A percentile compares a stretch with the other conserved stretches of the same genome.
These are phyloP conservation scores for Salvia rosmarinus DNA, from an alignment of 257 asterid species.

Conservation along the genomic window DNA sequence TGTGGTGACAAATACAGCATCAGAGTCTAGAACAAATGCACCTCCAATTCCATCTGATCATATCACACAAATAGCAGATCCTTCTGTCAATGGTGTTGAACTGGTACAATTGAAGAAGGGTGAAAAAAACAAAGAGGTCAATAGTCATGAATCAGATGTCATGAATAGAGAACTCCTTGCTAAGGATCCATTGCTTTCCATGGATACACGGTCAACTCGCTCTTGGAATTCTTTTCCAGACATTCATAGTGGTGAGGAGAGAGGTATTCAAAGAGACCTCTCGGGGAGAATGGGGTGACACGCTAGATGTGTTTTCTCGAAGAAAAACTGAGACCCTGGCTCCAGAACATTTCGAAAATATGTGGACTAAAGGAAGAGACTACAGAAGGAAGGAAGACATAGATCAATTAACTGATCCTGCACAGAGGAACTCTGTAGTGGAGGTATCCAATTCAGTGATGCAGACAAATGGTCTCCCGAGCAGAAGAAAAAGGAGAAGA, in stretches of 20 bases:
- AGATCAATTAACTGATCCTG: conserved; percentile 43
- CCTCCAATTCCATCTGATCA: conserved; percentile 53
- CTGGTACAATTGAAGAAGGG: conserved; percentile 86
- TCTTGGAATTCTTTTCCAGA: conserved; percentile 81
- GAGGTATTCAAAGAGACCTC: conserved; percentile 49
- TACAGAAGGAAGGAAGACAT: conserved; percentile 62
- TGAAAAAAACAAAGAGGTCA: conserved; percentile 41
- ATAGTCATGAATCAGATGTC: conserved; percentile 43
- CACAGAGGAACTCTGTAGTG: conserved; percentile 42
- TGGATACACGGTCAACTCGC: conserved; percentile 71
- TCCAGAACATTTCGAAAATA: conserved; percentile 91
- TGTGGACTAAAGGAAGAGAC: conserved; percentile 96
- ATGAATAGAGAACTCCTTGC: conserved; percentile 45
- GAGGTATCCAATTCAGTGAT: conserved; percentile 54
- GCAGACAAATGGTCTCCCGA: conserved; percentile 44
- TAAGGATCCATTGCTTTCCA: conserved; percentile 90
- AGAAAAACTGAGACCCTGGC: conserved; percentile 81
- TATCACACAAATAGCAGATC: conserved; percentile 62
- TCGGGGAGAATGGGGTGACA: conserved; percentile 91
- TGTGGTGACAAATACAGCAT: conserved; percentile 40
- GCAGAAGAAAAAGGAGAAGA: conserved; percentile 46
- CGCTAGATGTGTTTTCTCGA: conserved; percentile 69
- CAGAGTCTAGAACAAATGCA: conserved; percentile 52
- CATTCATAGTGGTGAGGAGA: conserved; percentile 52
- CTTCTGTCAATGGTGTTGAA: conserved; percentile 85